Percentiles rank a stretch among this genome's conserved stretches.
phyloP scores from a whole-genome alignment of 139 green algal genomes.

The Desmodesmus armatus region DNA sequence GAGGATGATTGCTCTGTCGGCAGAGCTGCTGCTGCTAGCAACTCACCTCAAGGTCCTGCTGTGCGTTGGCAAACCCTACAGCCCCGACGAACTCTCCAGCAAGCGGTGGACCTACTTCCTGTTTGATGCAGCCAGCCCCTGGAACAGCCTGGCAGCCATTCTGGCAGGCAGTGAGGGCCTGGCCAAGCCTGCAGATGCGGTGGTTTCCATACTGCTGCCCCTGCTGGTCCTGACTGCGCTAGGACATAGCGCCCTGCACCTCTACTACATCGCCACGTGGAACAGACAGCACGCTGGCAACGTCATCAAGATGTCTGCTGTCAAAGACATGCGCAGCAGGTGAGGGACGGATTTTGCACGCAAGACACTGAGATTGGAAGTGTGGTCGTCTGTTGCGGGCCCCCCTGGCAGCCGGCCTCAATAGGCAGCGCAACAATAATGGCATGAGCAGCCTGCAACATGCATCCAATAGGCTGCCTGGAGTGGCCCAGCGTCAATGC shows the following conservation, averaged over 20 bases:
- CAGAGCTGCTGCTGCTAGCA: neutral
- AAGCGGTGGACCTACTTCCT: conserved; percentile 44
- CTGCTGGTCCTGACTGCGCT: neutral
- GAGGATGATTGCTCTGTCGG: neutral
- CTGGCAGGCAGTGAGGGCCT: neutral
- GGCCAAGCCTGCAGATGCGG: neutral
- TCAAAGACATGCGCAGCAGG: conserved; percentile 22
- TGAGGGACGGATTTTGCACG: too few species aligned
- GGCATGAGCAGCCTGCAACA: too few species aligned
- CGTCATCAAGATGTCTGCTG: conserved; percentile 40
- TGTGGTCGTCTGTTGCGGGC: too few species aligned
- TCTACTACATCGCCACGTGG: conserved; percentile 43
- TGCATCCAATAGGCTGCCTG: too few species aligned
- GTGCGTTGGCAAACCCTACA: conserved; percentile 27
- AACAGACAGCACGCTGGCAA: neutral
- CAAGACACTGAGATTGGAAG: too few species aligned
- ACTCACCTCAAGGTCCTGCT: conserved; percentile 42
- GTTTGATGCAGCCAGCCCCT: conserved; percentile 4
- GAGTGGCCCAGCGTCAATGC: too few species aligned
- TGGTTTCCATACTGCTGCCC: conserved; percentile 1
- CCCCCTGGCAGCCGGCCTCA: too few species aligned
- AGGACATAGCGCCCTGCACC: conserved; percentile 19
- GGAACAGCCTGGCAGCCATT: neutral
- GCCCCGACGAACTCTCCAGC: conserved; percentile 5
- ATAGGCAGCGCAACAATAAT: too few species aligned